These are phyloP conservation scores for Pueraria montana DNA, from an alignment of 306 rosid species.

Conservation along the genomic window DNA sequence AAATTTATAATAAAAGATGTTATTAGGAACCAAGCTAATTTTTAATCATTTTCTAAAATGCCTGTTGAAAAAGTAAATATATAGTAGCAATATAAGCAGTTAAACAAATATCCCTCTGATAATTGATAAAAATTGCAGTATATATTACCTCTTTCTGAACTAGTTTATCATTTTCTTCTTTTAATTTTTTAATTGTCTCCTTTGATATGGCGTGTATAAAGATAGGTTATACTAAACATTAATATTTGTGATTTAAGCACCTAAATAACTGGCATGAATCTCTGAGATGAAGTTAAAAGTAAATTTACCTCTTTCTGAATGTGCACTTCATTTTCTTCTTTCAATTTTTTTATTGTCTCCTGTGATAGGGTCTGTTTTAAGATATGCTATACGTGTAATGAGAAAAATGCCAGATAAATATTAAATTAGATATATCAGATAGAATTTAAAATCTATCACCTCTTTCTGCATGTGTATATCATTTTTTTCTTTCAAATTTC, in stretches of 20 bases:
- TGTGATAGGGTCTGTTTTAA: constrained; percentile 51
- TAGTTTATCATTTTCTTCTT: constrained; percentile 53
- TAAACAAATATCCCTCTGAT: constrained; percentile 9
- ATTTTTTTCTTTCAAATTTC: constrained; percentile 57
- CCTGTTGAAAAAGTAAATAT: constrained; percentile 34
- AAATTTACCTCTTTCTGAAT: constrained; percentile 62
- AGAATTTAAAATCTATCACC: constrained; percentile 53
- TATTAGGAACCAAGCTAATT: constrained; percentile 26
- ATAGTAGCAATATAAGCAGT: constrained; percentile 17
- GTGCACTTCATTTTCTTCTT: constrained; percentile 54
- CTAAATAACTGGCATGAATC: background rate
- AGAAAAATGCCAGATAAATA: constrained; percentile 9
- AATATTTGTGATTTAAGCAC: constrained; percentile 22
- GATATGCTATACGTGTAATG: constrained; percentile 11
- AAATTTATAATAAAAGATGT: constrained; percentile 10
- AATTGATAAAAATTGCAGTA: constrained; percentile 22
- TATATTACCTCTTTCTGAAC: constrained; percentile 62
- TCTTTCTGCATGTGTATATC: constrained; percentile 51
- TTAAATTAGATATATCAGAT: constrained; percentile 9
- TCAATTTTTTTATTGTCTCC: constrained; percentile 57
- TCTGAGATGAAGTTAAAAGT: constrained; percentile 33
- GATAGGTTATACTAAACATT: constrained; percentile 31
- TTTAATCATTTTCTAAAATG: constrained; percentile 33
- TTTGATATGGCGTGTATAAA: constrained; percentile 45
- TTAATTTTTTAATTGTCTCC: constrained; percentile 54